These are phyloP conservation scores for Coemansia sp. DNA, from an alignment of 192 early-diverging fungal genomes.

Conservation along the genomic window DNA sequence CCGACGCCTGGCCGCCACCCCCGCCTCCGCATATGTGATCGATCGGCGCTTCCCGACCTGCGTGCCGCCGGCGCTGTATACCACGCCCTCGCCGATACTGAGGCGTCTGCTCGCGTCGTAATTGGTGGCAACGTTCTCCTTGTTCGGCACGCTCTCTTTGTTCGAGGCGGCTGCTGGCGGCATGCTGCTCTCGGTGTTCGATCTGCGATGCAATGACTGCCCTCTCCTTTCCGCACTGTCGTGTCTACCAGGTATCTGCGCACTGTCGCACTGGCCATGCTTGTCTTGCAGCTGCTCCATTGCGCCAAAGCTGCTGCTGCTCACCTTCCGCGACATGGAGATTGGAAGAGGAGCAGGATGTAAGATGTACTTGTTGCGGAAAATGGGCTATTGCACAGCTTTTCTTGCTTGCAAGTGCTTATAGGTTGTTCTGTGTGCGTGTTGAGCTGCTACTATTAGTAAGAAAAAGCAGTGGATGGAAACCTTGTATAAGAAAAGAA, in stretches of 20 bases:
- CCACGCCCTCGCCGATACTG: slow-evolving; percentile 1
- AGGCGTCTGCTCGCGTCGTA: background rate
- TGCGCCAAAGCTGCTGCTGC: background rate
- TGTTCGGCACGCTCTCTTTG: background rate
- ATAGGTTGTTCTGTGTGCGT: no score
- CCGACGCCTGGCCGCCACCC: slow-evolving; percentile 23
- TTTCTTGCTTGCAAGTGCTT: background rate
- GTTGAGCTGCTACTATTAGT: no score
- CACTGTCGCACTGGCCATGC: background rate
- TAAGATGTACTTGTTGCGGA: no score
- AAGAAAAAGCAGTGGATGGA: no score
- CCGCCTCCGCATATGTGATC: slow-evolving; percentile 30
- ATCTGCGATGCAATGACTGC: background rate
- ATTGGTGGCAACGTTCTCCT: background rate
- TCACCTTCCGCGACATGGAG: background rate
- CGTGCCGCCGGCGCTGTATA: background rate
- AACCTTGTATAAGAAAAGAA: no score
- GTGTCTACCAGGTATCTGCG: background rate
- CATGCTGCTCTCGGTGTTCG: background rate
- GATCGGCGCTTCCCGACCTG: slow-evolving; percentile 18
- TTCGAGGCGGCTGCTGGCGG: background rate
- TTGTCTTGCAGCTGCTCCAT: background rate
- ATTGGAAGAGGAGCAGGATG: background rate
- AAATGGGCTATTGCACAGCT: no score
- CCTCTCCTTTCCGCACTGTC: background rate